Conservation (phyloP, 2,329 filamentous ascomycete species). For the Botrytis byssoidea region DNA sequence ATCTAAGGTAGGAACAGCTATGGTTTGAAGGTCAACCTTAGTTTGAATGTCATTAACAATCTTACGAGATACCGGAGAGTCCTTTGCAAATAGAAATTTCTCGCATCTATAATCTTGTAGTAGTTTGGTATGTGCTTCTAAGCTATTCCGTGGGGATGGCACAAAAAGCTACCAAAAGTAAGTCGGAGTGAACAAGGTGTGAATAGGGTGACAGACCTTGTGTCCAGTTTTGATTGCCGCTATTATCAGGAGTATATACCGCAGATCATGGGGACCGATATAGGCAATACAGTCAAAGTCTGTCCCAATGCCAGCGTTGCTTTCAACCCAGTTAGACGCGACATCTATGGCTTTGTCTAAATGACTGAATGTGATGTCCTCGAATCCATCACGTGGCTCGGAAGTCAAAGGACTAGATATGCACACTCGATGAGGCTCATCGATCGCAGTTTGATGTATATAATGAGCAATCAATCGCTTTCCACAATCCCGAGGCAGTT, state of each 20-base stretch:
- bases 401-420: slow-evolving; percentile 11
- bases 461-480: slow-evolving; percentile 4
- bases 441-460: slow-evolving; percentile 5
- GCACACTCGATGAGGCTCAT: slow-evolving; percentile 13
- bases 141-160: slow-evolving; percentile 6
- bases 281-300: slow-evolving; percentile 45
- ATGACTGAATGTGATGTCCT: slow-evolving; percentile 21
- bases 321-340: slow-evolving; percentile 24
- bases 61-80: neutral
- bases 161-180: slow-evolving; percentile 11
- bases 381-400: slow-evolving; percentile 20
- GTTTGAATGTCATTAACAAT: neutral
- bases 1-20: neutral
- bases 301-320: slow-evolving; percentile 12
- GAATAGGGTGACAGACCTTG: neutral
- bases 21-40: neutral
- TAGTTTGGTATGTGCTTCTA: slow-evolving; percentile 9
- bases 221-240: slow-evolving; percentile 19
- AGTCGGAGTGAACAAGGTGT: neutral
- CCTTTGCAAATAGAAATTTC: slow-evolving; percentile 1
- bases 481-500: slow-evolving; percentile 1
- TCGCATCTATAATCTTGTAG: slow-evolving; percentile 8
- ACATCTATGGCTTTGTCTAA: slow-evolving; percentile 30
- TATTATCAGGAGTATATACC: slow-evolving; percentile 8
- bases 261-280: slow-evolving; percentile 38